Evolutionary conservation across 768 basidiomycete species (phyloP), one percentile per base, ranked within the genome.

Genomic region (Leccinum pellstonianum): DNA sequence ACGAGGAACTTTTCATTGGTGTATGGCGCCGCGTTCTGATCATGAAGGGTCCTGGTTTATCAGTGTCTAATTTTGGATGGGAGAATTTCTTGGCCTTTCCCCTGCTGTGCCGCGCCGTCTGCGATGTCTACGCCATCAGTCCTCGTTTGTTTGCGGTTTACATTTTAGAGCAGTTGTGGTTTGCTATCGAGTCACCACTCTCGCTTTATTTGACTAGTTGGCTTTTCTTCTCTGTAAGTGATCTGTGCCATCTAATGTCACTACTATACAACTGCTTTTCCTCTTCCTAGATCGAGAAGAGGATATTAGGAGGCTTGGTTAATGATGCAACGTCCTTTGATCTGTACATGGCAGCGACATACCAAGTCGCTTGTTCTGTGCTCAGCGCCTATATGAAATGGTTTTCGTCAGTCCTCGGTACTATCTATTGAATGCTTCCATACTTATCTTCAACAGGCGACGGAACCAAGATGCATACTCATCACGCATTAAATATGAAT

Each of bases 21-120:
- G 55, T 71, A 31, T 71, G 70, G 70, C 70, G 68, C 17, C 70
- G 68, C 17, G 25, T 72, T 35, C 55, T 68, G 8, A 37, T 71
- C 15, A 19, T 54, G 19, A 62, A 66, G 9, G 60, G 66, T 19
- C 41, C 53, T 11, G n/a, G 14, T 12, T 56, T 60, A n/a, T 46
- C 35, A 14, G 21, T 59, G 3, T 54, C 63, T 37, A 54, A 54
- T 25, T 35, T 68, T 33, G 48, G 53, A 17, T 68, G 57, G 60
- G 41, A 57, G 14, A 17, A 46, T 25, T 2, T 66, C 25, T 41
- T 56, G 0, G 29, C 25, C 9, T 7, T 62, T 10, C 50, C 52
- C 0, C 38, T 66, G 3, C 41, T 72, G 23, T 35, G 55, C 2
- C 70, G 63, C 23, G 70, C 50, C 10, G 54, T 64, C 27, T 48